Conservation (phyloP, 2,329 filamentous ascomycete genomes). For the Apiospora hydei region DNA sequence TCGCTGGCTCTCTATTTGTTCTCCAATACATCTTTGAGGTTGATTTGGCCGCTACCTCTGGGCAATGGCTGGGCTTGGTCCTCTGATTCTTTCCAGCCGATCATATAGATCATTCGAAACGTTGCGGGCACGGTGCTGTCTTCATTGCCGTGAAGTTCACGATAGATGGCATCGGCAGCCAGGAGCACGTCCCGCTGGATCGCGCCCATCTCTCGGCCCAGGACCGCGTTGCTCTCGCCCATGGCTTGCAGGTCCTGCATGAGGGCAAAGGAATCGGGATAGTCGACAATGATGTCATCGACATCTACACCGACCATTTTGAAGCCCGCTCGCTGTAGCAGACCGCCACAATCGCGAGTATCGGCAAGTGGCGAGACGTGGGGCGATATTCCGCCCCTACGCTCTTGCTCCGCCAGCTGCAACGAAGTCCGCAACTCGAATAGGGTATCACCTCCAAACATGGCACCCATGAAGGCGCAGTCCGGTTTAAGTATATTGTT, state of each 20-base stretch:
- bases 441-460: slow-evolving; percentile 94
- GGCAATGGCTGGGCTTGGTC: slow-evolving; percentile 81
- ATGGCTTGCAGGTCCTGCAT: slow-evolving; percentile 96
- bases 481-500: slow-evolving; percentile 90
- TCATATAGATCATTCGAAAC: slow-evolving; percentile 97
- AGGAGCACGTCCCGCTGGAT: slow-evolving; percentile 85
- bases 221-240: slow-evolving; percentile 91
- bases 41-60: slow-evolving; percentile 85
- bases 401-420: slow-evolving; percentile 90
- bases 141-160: slow-evolving; percentile 82
- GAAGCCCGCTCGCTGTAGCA: slow-evolving; percentile 88
- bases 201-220: slow-evolving; percentile 81
- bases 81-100: slow-evolving; percentile 90
- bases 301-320: slow-evolving; percentile 96
- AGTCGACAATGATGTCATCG: slow-evolving; percentile 96
- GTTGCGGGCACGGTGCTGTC: slow-evolving; percentile 84
- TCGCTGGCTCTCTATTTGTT: slow-evolving; percentile 1
- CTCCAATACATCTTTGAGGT: slow-evolving; percentile 78
- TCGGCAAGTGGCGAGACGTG: slow-evolving; percentile 92
- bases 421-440: slow-evolving; percentile 93
- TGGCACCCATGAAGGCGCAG: slow-evolving; percentile 89
- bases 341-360: slow-evolving; percentile 86
- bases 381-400: slow-evolving; percentile 88
- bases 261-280: slow-evolving; percentile 85
- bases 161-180: slow-evolving; percentile 88